Conservation (phyloP, 2,329 filamentous ascomycete genomes). For the Aureobasidium sp. region DNA sequence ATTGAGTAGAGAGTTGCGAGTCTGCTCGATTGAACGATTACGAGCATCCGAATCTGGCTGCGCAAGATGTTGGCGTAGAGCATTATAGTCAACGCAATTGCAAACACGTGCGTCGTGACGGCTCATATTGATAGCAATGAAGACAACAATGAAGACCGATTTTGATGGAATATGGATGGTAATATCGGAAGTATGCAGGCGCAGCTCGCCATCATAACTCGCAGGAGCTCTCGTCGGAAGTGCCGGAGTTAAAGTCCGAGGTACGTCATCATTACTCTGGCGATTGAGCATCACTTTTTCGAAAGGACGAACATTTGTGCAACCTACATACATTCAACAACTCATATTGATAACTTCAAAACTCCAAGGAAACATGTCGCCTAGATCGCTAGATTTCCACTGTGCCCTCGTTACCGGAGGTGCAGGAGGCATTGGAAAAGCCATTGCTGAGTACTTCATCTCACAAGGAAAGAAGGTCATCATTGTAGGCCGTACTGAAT, state of each 20-base stretch:
- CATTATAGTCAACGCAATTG: background rate
- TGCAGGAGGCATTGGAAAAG: slow-evolving; percentile 47
- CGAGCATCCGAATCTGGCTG: background rate
- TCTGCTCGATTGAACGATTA: background rate
- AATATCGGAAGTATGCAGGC: background rate
- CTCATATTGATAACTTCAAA: background rate
- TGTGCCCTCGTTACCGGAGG: slow-evolving; percentile 47
- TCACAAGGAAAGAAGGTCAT: slow-evolving; percentile 45
- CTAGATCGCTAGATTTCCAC: slow-evolving; percentile 31
- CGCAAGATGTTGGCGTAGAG: background rate
- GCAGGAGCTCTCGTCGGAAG: background rate
- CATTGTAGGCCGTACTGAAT: slow-evolving; percentile 49
- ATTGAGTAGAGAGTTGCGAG: background rate
- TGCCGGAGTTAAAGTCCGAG: background rate
- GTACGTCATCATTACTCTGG: background rate
- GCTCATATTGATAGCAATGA: background rate
- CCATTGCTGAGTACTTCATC: slow-evolving; percentile 42
- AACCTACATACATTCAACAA: background rate
- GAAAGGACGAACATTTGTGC: background rate
- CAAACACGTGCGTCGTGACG: background rate
- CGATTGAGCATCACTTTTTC: background rate
- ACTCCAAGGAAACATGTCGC: slow-evolving; percentile 9
- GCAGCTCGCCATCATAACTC: background rate
- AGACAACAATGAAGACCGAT: background rate
- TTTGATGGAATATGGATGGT: background rate